Base-by-base conservation (phyloP, 2,329 filamentous ascomycete genomes). In the Bisporella sp. region DNA sequence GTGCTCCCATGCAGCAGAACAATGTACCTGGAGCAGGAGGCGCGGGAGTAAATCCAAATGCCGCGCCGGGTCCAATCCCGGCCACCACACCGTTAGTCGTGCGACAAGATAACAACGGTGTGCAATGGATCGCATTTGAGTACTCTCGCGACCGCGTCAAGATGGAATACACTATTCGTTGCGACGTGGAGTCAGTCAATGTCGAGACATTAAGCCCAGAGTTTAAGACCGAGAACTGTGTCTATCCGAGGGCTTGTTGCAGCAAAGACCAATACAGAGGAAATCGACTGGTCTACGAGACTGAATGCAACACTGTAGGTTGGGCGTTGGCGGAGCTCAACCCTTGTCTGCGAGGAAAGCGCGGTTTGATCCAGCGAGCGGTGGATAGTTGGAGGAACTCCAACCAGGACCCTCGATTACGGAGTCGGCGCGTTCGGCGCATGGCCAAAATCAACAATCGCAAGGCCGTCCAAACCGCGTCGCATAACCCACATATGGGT, bases 381-480 rank as follows among this genome's bases (percentile, higher is more conserved):
- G 93, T 99, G 42, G 93, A 99, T 70, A 96, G 91, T 73, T 97
- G 93, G 93, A 81, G 93, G 56, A 99, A 99, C 74, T 97, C 92
- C 78, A 97, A 97, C 71, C 90, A 95, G 72, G 93, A 99, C 63
- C 89, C 89, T 46, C 81, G 91, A 59, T 75, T 97, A 64, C 82
- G 93, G 66, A 97, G 92, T 70, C 80, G 93, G 68, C 80, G 93
- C 61, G 93, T 99, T 51, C 84, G 93, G 59, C 83, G 93, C 58
- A 93, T 95, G 88, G 91, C 91, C 50, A 99, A 99, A 77, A 89
- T 96, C 72, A 93, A 85, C 71, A 91, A 81, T 64, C 83, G 92
- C 66, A 92, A 93, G 71, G 77, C 82, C 45, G 79, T 84, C 58
- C 78, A 79, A 62, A 70, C 75, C 57, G 75, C 77, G 58, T 71